phyloP scores from a whole-genome alignment of 352 stramenopile species.

The Aphanomyces stellatus region DNA sequence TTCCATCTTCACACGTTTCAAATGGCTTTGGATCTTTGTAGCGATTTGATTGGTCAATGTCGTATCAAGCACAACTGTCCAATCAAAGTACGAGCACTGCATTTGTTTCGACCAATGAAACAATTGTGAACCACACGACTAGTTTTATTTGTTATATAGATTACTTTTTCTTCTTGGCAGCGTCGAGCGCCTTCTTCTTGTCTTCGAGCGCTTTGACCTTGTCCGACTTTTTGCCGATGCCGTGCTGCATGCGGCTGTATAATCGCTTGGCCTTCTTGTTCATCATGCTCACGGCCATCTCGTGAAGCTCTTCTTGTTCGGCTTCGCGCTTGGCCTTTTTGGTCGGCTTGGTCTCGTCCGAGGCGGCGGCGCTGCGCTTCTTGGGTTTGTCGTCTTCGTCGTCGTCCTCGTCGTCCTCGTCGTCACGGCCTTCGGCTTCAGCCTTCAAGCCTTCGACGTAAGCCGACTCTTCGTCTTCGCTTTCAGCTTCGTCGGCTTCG shows the following conservation, averaged over 20 bases:
- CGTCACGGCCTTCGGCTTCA: conserved; percentile 45
- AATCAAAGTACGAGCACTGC: too few species aligned
- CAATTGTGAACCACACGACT: not conserved
- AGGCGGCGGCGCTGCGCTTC: conserved; percentile 17
- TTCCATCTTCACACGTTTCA: too few species aligned
- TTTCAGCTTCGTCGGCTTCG: conserved; percentile 39
- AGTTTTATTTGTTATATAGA: not conserved
- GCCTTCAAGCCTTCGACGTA: conserved; percentile 76
- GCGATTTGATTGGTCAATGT: too few species aligned
- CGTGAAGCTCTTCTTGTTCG: conserved; percentile 68
- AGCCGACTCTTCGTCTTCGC: conserved; percentile 56
- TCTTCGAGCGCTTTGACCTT: conserved; percentile 77
- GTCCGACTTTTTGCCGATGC: conserved; percentile 79
- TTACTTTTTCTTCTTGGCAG: conserved; percentile 38
- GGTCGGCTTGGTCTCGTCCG: conserved; percentile 41
- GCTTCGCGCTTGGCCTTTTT: conserved; percentile 73
- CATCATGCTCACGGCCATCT: conserved; percentile 88
- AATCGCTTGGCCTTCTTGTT: conserved; percentile 88
- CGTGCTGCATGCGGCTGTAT: conserved; percentile 89
- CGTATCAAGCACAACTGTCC: too few species aligned
- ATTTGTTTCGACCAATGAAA: too few species aligned
- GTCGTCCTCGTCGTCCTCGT: conserved; percentile 29
- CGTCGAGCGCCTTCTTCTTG: conserved; percentile 62
- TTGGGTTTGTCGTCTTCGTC: conserved; percentile 34
- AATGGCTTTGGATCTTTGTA: too few species aligned